Percentiles rank a stretch among this genome's conserved stretches.
These are phyloP conservation scores for Blakeslea trispora DNA, from an alignment of 371 early-diverging fungal genomes.

Conservation along the genomic window DNA sequence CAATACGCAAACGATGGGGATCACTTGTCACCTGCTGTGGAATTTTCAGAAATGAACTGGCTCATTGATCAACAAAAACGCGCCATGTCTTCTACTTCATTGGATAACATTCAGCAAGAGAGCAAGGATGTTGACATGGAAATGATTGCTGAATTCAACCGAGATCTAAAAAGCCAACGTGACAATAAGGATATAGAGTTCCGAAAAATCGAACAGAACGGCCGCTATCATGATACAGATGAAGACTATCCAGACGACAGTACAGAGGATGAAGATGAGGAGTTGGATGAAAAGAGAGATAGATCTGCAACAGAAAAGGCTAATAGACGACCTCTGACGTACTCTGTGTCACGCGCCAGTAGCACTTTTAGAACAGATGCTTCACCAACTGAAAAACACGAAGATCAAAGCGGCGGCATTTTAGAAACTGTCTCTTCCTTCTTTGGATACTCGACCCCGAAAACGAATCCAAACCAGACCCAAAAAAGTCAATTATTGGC, in stretches of 20 bases:
- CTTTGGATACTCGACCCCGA: conserved; percentile 9
- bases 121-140: conserved; percentile 16
- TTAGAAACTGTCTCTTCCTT: conserved; percentile 14
- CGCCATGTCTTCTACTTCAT: conserved; percentile 7
- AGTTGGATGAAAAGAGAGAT: conserved; percentile 20
- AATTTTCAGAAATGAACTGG: conserved; percentile 21
- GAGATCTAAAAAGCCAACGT: conserved; percentile 25
- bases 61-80: conserved; percentile 34
- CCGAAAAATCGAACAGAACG: conserved; percentile 28
- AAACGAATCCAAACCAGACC: neutral
- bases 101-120: neutral
- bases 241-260: conserved; percentile 13
- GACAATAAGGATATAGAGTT: conserved; percentile 30
- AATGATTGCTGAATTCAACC: conserved; percentile 30
- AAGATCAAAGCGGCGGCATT: neutral
- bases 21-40: conserved; percentile 1
- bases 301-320: conserved; percentile 2
- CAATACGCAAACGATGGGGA: conserved; percentile 4
- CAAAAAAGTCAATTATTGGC: neutral
- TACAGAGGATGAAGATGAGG: conserved; percentile 15
- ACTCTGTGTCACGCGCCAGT: conserved; percentile 16
- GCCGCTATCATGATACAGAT: neutral
- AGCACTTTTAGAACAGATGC: conserved; percentile 4
- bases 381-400: neutral
- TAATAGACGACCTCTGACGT: conserved; percentile 16